Conservation (phyloP, 345 rosid species). For the Linum lewisii region DNA sequence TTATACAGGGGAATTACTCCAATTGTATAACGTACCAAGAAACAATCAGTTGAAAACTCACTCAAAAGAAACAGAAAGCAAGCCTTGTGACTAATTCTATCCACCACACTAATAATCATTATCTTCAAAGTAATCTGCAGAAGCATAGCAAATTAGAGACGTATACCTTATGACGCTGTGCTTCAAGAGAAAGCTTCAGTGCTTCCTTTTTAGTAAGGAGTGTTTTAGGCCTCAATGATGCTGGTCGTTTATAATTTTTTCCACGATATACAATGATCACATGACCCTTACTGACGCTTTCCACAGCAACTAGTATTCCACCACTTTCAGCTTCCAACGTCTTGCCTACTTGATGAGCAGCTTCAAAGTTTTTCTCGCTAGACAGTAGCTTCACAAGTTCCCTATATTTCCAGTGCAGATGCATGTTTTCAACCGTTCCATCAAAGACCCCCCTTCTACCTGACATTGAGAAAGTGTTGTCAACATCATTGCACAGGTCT, state of each 20-base stretch:
- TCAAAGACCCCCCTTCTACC: slow-evolving; percentile 87
- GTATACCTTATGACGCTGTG: slow-evolving; percentile 67
- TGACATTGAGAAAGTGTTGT: slow-evolving; percentile 27
- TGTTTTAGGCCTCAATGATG: slow-evolving; percentile 66
- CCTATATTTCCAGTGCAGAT: slow-evolving; percentile 98
- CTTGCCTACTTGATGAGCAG: slow-evolving; percentile 52
- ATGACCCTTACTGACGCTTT: slow-evolving; percentile 76
- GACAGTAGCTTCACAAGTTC: slow-evolving; percentile 84
- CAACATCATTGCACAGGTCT: slow-evolving; percentile 2
- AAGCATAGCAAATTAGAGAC: too few relatives aligned
- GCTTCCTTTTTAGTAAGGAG: slow-evolving; percentile 76
- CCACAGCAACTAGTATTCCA: slow-evolving; percentile 78
- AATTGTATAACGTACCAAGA: too few relatives aligned
- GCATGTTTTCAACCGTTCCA: slow-evolving; percentile 95
- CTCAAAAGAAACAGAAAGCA: too few relatives aligned
- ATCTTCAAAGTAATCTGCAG: too few relatives aligned
- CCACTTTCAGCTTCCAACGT: slow-evolving; percentile 86
- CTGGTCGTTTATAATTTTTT: slow-evolving; percentile 75
- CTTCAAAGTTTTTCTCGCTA: slow-evolving; percentile 45
- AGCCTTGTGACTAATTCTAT: too few relatives aligned
- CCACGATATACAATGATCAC: slow-evolving; percentile 87
- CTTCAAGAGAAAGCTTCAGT: slow-evolving; percentile 67
- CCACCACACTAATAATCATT: too few relatives aligned
- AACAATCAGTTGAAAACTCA: too few relatives aligned
- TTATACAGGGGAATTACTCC: too few relatives aligned